Percentiles rank a stretch among this genome's conserved stretches.
phyloP scores from a whole-genome alignment of 768 basidiomycete species.

The Tephrocybe sp. region DNA sequence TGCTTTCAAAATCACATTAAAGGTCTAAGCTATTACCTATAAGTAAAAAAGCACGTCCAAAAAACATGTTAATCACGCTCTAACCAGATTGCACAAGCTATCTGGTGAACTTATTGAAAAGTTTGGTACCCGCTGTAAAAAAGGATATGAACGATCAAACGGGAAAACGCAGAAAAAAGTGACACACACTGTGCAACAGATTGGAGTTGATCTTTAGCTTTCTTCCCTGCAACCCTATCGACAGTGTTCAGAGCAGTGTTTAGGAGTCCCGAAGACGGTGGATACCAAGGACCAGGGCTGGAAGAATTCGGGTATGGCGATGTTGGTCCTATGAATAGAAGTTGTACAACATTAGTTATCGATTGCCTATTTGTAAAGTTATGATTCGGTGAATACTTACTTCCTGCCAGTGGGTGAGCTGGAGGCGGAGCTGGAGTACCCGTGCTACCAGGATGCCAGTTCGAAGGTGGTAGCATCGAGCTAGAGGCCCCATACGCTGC shows the following conservation, averaged over 20 bases:
- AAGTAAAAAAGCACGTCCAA: no score
- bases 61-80: no score
- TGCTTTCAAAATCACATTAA: no score
- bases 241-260: slow-evolving; percentile 48
- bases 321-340: slow-evolving; percentile 21
- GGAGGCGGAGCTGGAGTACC: slow-evolving; percentile 26
- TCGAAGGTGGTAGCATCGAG: slow-evolving; percentile 17
- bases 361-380: not conserved
- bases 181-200: slow-evolving; percentile 53
- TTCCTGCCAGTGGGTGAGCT: slow-evolving; percentile 29
- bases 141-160: slow-evolving; percentile 11
- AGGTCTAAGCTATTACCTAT: no score
- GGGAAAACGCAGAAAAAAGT: slow-evolving; percentile 1
- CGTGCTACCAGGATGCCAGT: slow-evolving; percentile 20
- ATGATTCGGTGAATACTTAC: slow-evolving; percentile 28
- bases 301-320: slow-evolving; percentile 21
- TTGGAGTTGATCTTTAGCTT: slow-evolving; percentile 48
- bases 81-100: slow-evolving; percentile 1
- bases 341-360: slow-evolving; percentile 4
- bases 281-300: slow-evolving; percentile 26
- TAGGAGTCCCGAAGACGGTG: slow-evolving; percentile 29
- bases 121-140: slow-evolving; percentile 31
- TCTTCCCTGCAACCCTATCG: slow-evolving; percentile 54
- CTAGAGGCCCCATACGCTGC: slow-evolving; percentile 13
- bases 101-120: slow-evolving; percentile 30